Evolutionary conservation across 106 monocot species (phyloP).

Genomic region (Dioscorea dumetorum): DNA sequence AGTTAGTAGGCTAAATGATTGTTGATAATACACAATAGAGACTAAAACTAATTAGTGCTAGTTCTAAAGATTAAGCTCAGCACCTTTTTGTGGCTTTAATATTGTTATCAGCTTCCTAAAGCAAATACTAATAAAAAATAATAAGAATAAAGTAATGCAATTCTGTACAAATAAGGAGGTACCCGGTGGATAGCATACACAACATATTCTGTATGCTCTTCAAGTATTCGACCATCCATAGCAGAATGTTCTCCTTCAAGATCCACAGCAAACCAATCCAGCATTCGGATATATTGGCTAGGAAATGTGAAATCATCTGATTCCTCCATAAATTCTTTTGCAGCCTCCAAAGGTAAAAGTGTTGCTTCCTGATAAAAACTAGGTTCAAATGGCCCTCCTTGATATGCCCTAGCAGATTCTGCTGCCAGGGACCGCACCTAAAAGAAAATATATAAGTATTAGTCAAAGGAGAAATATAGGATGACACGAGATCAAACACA

Average conservation of each 20-base stretch:
- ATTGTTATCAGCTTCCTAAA: too few relatives aligned
- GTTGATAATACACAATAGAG: too few relatives aligned
- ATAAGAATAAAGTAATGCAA: too few relatives aligned
- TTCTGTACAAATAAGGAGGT: constrained; percentile 7
- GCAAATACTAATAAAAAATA: too few relatives aligned
- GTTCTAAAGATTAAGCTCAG: too few relatives aligned
- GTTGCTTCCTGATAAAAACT: constrained; percentile 79
- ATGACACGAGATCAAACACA: neutral
- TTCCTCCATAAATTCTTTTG: constrained; percentile 7
- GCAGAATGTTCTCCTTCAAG: constrained; percentile 98
- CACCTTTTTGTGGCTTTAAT: too few relatives aligned
- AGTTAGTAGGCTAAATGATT: too few relatives aligned
- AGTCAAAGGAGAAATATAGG: too few relatives aligned
- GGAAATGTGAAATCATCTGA: constrained; percentile 40
- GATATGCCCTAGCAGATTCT: constrained; percentile 89
- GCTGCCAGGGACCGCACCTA: constrained; percentile 96
- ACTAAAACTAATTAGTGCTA: too few relatives aligned
- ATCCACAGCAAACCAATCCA: constrained; percentile 98
- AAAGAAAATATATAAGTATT: constrained; percentile 8
- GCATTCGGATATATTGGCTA: constrained; percentile 38
- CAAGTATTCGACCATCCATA: constrained; percentile 90
- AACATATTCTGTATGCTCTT: constrained; percentile 97
- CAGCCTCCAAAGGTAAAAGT: constrained; percentile 12
- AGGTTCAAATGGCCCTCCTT: constrained; percentile 80
- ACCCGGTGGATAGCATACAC: constrained; percentile 92